Conservation (phyloP, 176 grass and related monocot genomes). For the Canna indica region DNA sequence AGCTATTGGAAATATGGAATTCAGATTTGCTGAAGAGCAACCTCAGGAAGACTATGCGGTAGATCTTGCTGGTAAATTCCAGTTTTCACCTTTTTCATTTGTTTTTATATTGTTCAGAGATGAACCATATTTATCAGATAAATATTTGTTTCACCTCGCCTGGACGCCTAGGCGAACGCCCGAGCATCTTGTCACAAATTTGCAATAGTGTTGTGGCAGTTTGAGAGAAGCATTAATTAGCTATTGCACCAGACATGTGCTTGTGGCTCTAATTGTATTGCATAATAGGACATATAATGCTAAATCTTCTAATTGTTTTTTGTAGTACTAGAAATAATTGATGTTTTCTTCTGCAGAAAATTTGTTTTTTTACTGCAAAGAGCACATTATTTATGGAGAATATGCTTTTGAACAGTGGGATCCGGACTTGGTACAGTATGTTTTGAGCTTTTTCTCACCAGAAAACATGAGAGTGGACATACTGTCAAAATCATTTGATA, state of each 20-base stretch:
- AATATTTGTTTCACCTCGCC: no score
- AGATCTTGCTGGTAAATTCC: slow-evolving; percentile 68
- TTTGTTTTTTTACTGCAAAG: slow-evolving; percentile 64
- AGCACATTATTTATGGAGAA: slow-evolving; percentile 74
- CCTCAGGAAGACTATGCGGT: slow-evolving; percentile 87
- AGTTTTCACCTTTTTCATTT: neutral
- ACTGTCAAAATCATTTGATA: slow-evolving; percentile 81
- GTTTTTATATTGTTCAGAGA: neutral
- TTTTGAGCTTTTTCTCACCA: slow-evolving; percentile 73
- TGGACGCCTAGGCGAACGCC: no score
- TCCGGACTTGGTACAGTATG: slow-evolving; percentile 53
- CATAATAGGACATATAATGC: neutral
- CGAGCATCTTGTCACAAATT: no score
- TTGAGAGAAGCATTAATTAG: neutral
- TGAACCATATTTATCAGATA: neutral
- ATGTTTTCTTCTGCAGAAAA: slow-evolving; percentile 55
- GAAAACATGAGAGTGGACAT: slow-evolving; percentile 92
- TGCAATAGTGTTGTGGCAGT: no score
- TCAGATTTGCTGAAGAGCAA: slow-evolving; percentile 96
- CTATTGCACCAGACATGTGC: neutral
- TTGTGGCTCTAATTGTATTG: neutral
- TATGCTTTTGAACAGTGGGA: slow-evolving; percentile 86
- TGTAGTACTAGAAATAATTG: neutral
- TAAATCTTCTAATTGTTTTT: neutral
- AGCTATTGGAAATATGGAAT: slow-evolving; percentile 86